phyloP scores from a whole-genome alignment of 768 basidiomycete species.

The Coprinopsis sp. region DNA sequence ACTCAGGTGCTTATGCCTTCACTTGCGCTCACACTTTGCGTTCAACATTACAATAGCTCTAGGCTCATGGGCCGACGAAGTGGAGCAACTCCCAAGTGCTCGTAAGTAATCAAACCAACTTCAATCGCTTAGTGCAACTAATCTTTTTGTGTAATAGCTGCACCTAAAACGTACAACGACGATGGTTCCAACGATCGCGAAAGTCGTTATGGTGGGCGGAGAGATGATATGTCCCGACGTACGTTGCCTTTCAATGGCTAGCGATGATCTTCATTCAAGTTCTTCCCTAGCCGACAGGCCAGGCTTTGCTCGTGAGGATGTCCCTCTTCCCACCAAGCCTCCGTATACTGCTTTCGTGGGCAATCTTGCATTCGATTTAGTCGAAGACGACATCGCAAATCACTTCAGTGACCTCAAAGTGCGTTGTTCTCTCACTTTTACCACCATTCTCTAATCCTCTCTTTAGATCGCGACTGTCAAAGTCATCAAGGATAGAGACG shows the following conservation, averaged over 20 bases:
- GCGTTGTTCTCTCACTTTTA: slow-evolving; percentile 11
- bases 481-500: slow-evolving; percentile 89
- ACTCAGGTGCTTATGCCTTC: slow-evolving; percentile 48
- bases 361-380: slow-evolving; percentile 90
- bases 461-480: slow-evolving; percentile 76
- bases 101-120: slow-evolving; percentile 54
- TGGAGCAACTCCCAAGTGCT: slow-evolving; percentile 88
- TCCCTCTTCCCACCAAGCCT: slow-evolving; percentile 91
- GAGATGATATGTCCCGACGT: slow-evolving; percentile 71
- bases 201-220: slow-evolving; percentile 53
- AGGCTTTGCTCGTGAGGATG: slow-evolving; percentile 72
- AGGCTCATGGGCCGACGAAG: slow-evolving; percentile 99
- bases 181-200: slow-evolving; percentile 33
- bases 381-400: slow-evolving; percentile 72
- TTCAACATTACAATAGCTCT: slow-evolving; percentile 45
- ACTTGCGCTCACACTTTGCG: slow-evolving; percentile 14
- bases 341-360: slow-evolving; percentile 98
- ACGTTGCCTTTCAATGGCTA: slow-evolving; percentile 20
- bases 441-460: slow-evolving; percentile 1
- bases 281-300: slow-evolving; percentile 46
- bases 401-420: slow-evolving; percentile 75
- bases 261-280: slow-evolving; percentile 12
- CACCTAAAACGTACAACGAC: slow-evolving; percentile 66
- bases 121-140: neutral
- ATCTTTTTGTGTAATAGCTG: slow-evolving; percentile 40